Conservation (phyloP, 345 rosid species). For the Erucastrum elatum region DNA sequence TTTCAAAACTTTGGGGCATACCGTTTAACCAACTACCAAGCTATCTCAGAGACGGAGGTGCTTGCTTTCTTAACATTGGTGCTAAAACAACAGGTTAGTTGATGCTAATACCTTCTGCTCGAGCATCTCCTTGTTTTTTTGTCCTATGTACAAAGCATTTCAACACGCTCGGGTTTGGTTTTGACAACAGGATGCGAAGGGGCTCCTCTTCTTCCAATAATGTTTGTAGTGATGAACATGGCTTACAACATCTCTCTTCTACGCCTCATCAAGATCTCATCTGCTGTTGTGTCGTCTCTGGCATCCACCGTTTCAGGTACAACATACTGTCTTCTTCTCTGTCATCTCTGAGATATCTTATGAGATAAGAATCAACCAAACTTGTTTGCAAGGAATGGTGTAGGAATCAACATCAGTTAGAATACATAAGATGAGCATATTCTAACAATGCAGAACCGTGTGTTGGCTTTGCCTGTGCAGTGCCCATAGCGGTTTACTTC, state of each 20-base stretch:
- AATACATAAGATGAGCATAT: neutral
- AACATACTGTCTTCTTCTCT: neutral
- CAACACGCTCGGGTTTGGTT: slow-evolving; percentile 5
- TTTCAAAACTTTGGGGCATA: slow-evolving; percentile 94
- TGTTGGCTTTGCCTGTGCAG: slow-evolving; percentile 42
- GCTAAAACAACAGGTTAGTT: slow-evolving; percentile 62
- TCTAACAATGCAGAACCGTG: neutral
- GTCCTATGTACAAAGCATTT: neutral
- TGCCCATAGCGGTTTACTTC: slow-evolving; percentile 72
- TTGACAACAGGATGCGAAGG: slow-evolving; percentile 79
- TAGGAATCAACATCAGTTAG: neutral
- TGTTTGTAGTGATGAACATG: slow-evolving; percentile 84
- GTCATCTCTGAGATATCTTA: neutral
- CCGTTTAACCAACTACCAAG: slow-evolving; percentile 83
- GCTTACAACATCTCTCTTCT: slow-evolving; percentile 85
- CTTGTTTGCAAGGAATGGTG: neutral
- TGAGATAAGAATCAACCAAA: neutral
- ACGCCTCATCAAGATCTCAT: slow-evolving; percentile 90
- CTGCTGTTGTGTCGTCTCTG: slow-evolving; percentile 85
- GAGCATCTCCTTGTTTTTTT: neutral
- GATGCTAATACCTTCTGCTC: neutral
- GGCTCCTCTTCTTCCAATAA: slow-evolving; percentile 83
- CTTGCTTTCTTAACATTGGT: slow-evolving; percentile 84
- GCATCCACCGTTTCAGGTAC: slow-evolving; percentile 95
- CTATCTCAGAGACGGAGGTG: slow-evolving; percentile 87